phyloP scores from a whole-genome alignment of 1,284 basidiomycete species.

The Boletellus deceptivus region DNA sequence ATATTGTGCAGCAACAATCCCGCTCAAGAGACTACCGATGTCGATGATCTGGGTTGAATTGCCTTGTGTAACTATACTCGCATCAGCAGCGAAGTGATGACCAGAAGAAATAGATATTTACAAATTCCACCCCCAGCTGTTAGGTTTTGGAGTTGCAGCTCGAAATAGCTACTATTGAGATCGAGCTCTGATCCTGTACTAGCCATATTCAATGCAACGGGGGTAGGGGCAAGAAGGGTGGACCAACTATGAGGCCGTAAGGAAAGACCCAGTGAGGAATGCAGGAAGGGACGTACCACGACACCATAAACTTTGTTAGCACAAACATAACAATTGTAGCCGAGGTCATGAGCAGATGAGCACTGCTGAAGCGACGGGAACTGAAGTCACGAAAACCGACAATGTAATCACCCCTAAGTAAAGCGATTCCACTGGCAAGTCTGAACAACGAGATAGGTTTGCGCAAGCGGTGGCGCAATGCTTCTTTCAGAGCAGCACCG shows the following conservation, averaged over 20 bases:
- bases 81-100: background rate
- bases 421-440: background rate
- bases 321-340: background rate
- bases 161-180: conserved; percentile 2
- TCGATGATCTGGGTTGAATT: conserved; percentile 6
- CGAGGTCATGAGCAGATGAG: background rate
- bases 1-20: conserved; percentile 4
- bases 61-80: background rate
- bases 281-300: background rate
- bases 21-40: conserved; percentile 7
- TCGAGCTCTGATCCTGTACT: conserved; percentile 2
- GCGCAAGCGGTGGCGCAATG: conserved; percentile 4
- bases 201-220: background rate
- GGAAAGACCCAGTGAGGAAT: background rate
- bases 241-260: conserved; percentile 5
- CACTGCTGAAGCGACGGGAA: no score
- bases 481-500: conserved; percentile 5
- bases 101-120: background rate
- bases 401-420: background rate
- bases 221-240: conserved; percentile 7
- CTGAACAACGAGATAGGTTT: conserved; percentile 4
- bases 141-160: background rate
- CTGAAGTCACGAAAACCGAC: background rate
- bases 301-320: conserved; percentile 1
- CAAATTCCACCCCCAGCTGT: background rate